Evolutionary conservation across 139 green algal genomes (phyloP).

Genomic region (Micromonas pusilla): DNA sequence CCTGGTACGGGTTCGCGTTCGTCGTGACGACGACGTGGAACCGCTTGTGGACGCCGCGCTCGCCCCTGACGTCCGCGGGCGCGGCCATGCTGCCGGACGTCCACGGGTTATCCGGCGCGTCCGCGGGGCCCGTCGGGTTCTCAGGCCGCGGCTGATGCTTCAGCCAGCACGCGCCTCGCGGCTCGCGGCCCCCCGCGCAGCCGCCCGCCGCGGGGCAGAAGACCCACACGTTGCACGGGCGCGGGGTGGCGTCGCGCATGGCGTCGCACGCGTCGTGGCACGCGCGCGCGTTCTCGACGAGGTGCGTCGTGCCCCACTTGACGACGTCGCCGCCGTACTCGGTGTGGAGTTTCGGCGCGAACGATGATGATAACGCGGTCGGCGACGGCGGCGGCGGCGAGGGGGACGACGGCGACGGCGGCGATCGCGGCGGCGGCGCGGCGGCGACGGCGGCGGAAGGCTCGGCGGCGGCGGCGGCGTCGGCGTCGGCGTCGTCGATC

Average conservation of each 20-base stretch:
- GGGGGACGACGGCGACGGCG: neutral
- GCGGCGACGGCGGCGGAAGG: neutral
- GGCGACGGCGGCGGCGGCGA: neutral
- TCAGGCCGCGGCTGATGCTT: conserved; percentile 17
- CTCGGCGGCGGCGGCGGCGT: neutral
- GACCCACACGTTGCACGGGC: conserved; percentile 29
- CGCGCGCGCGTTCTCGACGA: neutral
- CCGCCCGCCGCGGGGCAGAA: conserved; percentile 5
- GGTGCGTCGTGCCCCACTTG: conserved; percentile 23
- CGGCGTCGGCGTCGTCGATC: neutral
- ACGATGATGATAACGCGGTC: neutral
- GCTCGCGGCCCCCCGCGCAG: neutral
- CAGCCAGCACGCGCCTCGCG: conserved; percentile 23
- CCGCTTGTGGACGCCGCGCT: conserved; percentile 16
- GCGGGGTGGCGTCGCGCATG: neutral
- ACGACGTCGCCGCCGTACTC: conserved; percentile 25
- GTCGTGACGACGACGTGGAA: conserved; percentile 42
- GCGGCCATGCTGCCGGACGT: neutral
- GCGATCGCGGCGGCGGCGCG: neutral
- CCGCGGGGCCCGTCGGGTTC: neutral
- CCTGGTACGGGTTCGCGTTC: conserved; percentile 41
- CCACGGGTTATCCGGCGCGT: neutral
- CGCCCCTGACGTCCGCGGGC: neutral
- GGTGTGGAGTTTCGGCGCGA: neutral
- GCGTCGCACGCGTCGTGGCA: conserved; percentile 19